Base-by-base conservation (phyloP, 768 basidiomycete genomes). In the Tubosaeta sp. region DNA sequence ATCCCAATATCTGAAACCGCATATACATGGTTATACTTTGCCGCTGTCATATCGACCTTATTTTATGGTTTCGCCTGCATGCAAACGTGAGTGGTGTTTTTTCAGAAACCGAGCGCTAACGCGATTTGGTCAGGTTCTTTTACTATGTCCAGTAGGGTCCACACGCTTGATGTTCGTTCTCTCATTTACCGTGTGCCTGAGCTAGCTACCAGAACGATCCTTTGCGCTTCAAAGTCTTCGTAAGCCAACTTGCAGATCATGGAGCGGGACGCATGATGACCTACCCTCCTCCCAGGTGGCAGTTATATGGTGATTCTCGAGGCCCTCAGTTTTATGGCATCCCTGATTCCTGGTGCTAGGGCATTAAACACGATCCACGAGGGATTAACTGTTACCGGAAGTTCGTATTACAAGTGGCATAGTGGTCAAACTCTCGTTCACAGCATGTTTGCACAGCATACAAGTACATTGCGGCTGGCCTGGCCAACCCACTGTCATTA, bases 51-150 rank as follows among this genome's bases (percentile, higher is more conserved):
- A 1, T 44, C 49, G 6, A 44, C 49, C 3, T 25, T 10, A 21
- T 49, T 51, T 19, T 51, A 51, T 16, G 49, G 49, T 16, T 6
- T 39, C 3, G 11, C 36, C 9, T 51, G 49, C 16, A 19, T 45
- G 44, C 49, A 51, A 39, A 39, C 49, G 43, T 51, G 43, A 44
- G 49, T 38, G 3, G 7, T 8, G 18, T 36, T n/a, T 4, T 4
- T 18, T 11, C 12, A 19, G 10, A n/a, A 19, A 32, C 1, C 19
- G 6, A 44, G 18, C 9, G 8, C 31, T 14, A n/a, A 8, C 12
- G 2, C n/a, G 27, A 4, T 27, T 22, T n/a, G 21, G 22, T n/a
- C 29, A 51, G 49, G 24, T 51, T 39, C 36, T 39, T 51, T 8
- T 51, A 51, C 11, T 45, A 39, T 18, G n/a, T 39, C 36, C 35